A percentile compares a stretch with the other conserved stretches of the same genome.
These are phyloP conservation scores for Beauveria rudraprayagi DNA, from an alignment of 2,329 filamentous ascomycete genomes.

Conservation along the genomic window DNA sequence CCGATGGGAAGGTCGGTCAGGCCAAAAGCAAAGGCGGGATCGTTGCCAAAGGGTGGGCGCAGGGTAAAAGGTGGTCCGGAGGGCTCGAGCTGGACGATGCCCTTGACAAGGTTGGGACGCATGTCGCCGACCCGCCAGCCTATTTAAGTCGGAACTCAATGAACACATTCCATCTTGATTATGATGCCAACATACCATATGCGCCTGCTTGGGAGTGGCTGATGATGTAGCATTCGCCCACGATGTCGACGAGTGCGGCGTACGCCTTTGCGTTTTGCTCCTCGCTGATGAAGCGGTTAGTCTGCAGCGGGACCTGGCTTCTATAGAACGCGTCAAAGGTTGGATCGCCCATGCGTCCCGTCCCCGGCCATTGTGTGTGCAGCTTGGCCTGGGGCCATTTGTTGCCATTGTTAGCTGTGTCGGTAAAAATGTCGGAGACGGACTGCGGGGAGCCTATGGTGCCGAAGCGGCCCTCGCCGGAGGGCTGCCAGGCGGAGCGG, in stretches of 20 bases:
- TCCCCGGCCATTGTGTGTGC: constrained; percentile 27
- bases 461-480: constrained; percentile 17
- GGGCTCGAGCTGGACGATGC: constrained; percentile 24
- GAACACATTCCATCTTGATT: neutral
- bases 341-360: constrained; percentile 30
- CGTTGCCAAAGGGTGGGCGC: constrained; percentile 16
- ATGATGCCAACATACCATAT: constrained; percentile 12
- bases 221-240: constrained; percentile 24
- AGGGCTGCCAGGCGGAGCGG: constrained; percentile 22
- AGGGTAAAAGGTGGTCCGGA: constrained; percentile 19
- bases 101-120: constrained; percentile 21
- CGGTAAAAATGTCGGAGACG: constrained; percentile 22
- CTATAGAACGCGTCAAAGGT: constrained; percentile 39
- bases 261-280: constrained; percentile 16
- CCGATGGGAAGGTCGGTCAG: constrained; percentile 21
- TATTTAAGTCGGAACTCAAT: neutral
- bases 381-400: constrained; percentile 25
- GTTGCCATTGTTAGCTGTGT: constrained; percentile 16
- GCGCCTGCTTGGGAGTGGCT: constrained; percentile 20
- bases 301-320: constrained; percentile 16
- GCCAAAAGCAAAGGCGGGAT: constrained; percentile 19
- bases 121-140: constrained; percentile 17
- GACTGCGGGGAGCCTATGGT: constrained; percentile 19
- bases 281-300: constrained; percentile 15
- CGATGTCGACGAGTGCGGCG: constrained; percentile 15